phyloP scores from a whole-genome alignment of 768 basidiomycete genomes.

The Suillus fuscotomentosus region DNA sequence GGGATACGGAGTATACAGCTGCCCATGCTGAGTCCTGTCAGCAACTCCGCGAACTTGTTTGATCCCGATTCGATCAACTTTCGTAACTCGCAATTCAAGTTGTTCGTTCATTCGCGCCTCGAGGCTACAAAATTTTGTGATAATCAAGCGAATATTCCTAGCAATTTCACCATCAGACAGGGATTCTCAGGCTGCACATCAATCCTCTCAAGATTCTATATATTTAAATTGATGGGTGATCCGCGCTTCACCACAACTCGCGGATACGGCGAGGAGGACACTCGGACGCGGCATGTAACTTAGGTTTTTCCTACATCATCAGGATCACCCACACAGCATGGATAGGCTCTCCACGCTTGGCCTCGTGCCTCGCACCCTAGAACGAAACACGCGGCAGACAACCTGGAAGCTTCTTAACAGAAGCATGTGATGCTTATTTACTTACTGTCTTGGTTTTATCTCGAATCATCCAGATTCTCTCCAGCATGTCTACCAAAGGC shows the following conservation, averaged over 20 bases:
- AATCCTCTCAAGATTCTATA: neutral
- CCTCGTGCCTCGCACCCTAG: constrained; percentile 1
- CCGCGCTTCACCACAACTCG: neutral
- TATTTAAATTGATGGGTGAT: neutral
- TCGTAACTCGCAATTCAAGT: neutral
- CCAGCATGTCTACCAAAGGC: constrained; percentile 5
- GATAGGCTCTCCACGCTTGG: neutral
- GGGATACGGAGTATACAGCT: too few species aligned
- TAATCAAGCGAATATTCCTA: neutral
- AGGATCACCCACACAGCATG: neutral
- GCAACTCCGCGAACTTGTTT: neutral
- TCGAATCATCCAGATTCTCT: neutral
- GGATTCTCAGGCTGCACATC: neutral
- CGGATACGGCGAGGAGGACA: neutral
- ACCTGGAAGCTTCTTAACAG: neutral
- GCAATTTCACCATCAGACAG: neutral
- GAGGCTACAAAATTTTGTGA: neutral
- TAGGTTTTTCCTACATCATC: neutral
- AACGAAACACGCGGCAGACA: constrained; percentile 1
- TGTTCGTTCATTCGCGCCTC: neutral
- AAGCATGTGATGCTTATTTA: neutral
- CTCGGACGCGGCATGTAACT: neutral
- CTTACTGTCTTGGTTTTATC: neutral
- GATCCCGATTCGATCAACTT: neutral
- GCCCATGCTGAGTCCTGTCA: too few species aligned